These are phyloP conservation scores for Jamesozyma piceae DNA, from an alignment of 805 yeast genomes.

Conservation along the genomic window DNA sequence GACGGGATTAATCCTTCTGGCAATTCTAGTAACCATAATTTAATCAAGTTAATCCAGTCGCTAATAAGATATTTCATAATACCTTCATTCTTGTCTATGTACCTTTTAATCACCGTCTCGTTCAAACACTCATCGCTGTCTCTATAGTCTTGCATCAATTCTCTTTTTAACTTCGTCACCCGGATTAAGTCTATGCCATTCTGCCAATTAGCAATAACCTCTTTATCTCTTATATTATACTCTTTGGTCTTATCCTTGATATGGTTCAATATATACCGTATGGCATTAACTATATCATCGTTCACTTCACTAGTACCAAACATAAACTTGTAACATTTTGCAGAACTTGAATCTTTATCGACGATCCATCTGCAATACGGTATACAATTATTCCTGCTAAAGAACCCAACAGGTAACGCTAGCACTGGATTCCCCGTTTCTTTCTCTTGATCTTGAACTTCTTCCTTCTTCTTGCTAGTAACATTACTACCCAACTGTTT, in stretches of 20 bases:
- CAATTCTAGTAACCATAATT: constrained; percentile 48
- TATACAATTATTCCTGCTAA: constrained; percentile 9
- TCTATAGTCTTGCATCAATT: constrained; percentile 5
- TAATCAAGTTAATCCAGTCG: constrained; percentile 35
- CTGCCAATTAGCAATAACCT: constrained; percentile 9
- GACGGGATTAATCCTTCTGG: constrained; percentile 40
- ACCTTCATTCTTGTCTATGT: background rate
- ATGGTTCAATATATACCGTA: constrained; percentile 5
- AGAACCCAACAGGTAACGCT: constrained; percentile 4
- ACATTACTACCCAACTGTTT: background rate
- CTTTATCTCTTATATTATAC: background rate
- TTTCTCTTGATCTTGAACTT: background rate
- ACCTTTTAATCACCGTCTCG: background rate
- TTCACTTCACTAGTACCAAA: constrained; percentile 10
- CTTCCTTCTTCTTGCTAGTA: background rate
- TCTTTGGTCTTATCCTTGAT: background rate
- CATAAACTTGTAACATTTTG: constrained; percentile 6
- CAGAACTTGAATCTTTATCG: background rate
- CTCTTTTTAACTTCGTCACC: constrained; percentile 11
- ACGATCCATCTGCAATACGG: constrained; percentile 1
- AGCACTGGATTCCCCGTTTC: background rate
- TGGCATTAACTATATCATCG: constrained; percentile 10
- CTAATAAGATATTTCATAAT: constrained; percentile 2
- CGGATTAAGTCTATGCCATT: constrained; percentile 2
- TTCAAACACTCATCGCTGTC: background rate